phyloP scores from a whole-genome alignment of 768 basidiomycete species.

The Tylopilus rubrobrunneus region DNA sequence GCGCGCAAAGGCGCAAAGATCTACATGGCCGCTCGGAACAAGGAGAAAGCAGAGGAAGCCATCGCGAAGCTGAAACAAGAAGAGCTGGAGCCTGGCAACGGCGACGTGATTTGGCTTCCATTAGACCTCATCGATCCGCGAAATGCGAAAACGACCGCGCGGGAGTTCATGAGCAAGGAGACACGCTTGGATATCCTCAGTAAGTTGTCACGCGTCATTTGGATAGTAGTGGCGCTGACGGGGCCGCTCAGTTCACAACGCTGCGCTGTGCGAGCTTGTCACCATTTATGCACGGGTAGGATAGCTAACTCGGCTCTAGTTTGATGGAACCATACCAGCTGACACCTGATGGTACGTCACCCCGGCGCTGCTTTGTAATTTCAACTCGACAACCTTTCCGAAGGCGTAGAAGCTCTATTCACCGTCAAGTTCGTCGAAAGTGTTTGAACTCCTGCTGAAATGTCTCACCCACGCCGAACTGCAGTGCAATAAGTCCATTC shows the following conservation, averaged over 20 bases:
- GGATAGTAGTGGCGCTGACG: not conserved
- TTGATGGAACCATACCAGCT: slow-evolving; percentile 17
- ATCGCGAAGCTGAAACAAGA: slow-evolving; percentile 43
- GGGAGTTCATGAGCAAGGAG: slow-evolving; percentile 48
- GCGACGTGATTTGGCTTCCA: slow-evolving; percentile 45
- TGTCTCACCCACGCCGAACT: not conserved
- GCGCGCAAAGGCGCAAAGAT: slow-evolving; percentile 54
- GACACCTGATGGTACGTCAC: slow-evolving; percentile 26
- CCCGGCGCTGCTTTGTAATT: not conserved
- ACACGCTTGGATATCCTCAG: slow-evolving; percentile 52
- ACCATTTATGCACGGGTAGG: not conserved
- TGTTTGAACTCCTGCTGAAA: not conserved
- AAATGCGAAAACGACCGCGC: slow-evolving; percentile 44
- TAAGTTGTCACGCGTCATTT: slow-evolving; percentile 20
- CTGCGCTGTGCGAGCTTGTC: slow-evolving; percentile 37
- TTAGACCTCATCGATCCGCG: slow-evolving; percentile 50
- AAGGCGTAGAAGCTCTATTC: slow-evolving; percentile 39
- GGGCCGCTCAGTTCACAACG: slow-evolving; percentile 49
- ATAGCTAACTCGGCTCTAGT: slow-evolving; percentile 15
- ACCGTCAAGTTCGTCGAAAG: slow-evolving; percentile 40
- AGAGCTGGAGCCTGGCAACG: slow-evolving; percentile 42
- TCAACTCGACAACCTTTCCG: not conserved
- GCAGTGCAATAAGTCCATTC: slow-evolving; percentile 50
- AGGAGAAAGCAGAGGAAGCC: slow-evolving; percentile 42
- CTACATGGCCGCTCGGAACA: slow-evolving; percentile 52